Conservation (phyloP, 2,329 filamentous ascomycete species). For the Byssoonygena ceratinophila region DNA sequence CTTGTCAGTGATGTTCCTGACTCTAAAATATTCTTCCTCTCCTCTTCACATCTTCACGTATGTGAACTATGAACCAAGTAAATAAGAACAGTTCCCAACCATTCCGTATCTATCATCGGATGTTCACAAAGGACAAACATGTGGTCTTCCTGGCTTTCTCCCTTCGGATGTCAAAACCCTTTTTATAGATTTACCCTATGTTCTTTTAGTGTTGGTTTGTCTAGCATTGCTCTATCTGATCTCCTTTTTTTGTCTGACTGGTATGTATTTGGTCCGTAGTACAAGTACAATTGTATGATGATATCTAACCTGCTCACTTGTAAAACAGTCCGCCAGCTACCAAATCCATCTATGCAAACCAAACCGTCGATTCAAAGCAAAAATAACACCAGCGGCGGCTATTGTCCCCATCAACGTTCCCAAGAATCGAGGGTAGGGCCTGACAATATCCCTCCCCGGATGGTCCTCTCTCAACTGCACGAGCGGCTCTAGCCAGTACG, state of each 20-base stretch:
- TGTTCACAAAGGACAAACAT: not conserved
- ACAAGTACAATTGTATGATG: not conserved
- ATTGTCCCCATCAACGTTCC: not conserved
- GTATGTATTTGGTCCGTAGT: too few species aligned
- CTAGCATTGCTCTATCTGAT: not conserved
- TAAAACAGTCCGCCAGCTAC: not conserved
- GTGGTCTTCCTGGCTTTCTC: not conserved
- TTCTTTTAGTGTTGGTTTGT: not conserved
- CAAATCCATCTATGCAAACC: not conserved
- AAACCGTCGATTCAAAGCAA: not conserved
- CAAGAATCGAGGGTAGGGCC: not conserved
- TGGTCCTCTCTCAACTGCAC: not conserved
- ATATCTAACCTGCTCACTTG: not conserved
- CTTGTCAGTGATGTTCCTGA: not conserved
- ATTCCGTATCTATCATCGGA: not conserved
- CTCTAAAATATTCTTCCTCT: not conserved
- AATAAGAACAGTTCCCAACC: conserved; percentile 3
- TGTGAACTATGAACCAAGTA: conserved; percentile 6
- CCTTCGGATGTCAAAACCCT: not conserved
- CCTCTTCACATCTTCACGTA: not conserved
- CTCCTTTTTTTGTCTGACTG: not conserved
- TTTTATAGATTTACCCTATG: not conserved
- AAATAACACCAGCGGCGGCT: not conserved
- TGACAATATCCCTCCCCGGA: not conserved
- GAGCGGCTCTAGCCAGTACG: not conserved